Evolutionary conservation across 2,329 filamentous ascomycete species (phyloP), one percentile per base, ranked within the genome.

Genomic region (Remersonia thermophila): DNA sequence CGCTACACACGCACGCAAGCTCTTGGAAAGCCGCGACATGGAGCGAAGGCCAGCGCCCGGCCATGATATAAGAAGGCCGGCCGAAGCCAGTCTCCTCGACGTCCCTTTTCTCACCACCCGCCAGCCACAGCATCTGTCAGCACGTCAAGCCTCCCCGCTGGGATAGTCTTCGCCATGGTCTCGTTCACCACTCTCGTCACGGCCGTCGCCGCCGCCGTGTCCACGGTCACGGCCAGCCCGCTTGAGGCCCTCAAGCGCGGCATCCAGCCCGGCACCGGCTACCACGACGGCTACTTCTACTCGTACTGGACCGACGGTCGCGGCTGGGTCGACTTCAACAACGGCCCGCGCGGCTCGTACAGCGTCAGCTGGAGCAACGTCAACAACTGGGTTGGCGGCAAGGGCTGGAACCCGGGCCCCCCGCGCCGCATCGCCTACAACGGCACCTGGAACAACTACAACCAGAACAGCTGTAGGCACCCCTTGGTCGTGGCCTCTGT

Each of bases 381-480:
- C 18, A 65, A 63, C 35, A 69, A 73, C 58, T 69, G 71, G 36
- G 69, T 72, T 29, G 67, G 57, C 42, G 71, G 71, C 41, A 75
- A 74, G 55, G 71, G 71, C 30, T 75, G 71, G 71, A 63, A 62
- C 39, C 62, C 69, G 23, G 71, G 69, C 40, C 47, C 45, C 35
- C 44, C 50, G n/a, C 40, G 38, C 18, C 41, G 34, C n/a, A 43
- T 53, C 29, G 38, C 37, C 18, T 53, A 53, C 41, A 49, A 44
- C 37, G 51, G 50, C 31, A 51, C 54, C 30, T 55, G 50, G 48
- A 46, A 50, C 37, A 47, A 45, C 33, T 51, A 47, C 43, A 52
- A 45, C 8, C 49, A 49, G 35, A 51, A 50, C 43, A 28, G 27
- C 27, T 28, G 27, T 28, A 14, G 5, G 27, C n/a, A n/a, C n/a